Conservation (phyloP, 2,329 filamentous ascomycete species). For the Phyllosticta citribraziliensis region DNA sequence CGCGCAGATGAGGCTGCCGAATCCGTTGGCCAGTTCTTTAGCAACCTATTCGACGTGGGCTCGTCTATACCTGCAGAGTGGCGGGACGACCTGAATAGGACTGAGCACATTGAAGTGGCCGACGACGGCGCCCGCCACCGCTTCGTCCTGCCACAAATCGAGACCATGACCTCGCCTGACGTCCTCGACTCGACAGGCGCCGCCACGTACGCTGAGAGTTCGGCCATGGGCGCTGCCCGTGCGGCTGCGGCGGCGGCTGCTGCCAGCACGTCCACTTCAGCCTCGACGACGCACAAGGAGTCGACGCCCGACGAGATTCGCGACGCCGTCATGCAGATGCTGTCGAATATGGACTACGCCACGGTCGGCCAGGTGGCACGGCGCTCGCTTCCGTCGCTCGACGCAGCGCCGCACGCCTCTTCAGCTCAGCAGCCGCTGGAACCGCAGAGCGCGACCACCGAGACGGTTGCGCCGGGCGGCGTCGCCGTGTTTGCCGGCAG, state of each 20-base stretch:
- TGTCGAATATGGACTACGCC: neutral
- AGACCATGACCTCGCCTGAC: neutral
- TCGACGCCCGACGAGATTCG: neutral
- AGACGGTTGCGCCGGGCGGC: neutral
- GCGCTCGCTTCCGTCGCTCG: neutral
- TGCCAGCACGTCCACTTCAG: neutral
- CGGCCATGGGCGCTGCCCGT: slow-evolving; percentile 5
- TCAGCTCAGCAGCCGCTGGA: neutral
- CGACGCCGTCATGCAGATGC: neutral
- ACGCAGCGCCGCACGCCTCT: neutral
- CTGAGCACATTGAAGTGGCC: slow-evolving; percentile 3
- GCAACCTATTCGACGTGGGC: neutral
- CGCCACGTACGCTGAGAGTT: slow-evolving; percentile 4
- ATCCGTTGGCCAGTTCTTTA: slow-evolving; percentile 6
- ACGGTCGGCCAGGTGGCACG: neutral
- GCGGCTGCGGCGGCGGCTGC: neutral
- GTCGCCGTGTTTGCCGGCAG: neutral
- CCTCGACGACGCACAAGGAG: neutral
- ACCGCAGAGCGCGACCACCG: neutral
- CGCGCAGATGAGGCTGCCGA: slow-evolving; percentile 5
- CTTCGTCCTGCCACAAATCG: neutral
- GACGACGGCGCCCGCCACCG: neutral
- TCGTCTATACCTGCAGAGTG: neutral
- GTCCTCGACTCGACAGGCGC: neutral
- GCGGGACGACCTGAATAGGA: neutral